Conservation (phyloP, 2,329 filamentous ascomycete species). For the Diaporthe citrichinensis region DNA sequence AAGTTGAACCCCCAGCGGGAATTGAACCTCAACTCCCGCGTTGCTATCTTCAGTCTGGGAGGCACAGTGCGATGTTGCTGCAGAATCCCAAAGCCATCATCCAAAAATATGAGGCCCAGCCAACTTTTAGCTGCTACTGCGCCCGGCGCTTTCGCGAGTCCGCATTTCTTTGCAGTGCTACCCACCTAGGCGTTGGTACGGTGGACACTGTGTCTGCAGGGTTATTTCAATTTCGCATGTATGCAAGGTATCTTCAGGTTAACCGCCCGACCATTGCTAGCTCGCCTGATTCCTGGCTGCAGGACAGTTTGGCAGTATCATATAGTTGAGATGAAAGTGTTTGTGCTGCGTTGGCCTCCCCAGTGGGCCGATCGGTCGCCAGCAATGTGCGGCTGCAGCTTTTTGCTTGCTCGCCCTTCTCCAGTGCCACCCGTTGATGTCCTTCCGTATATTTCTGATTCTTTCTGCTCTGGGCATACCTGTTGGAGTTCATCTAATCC, state of each 20-base stretch:
- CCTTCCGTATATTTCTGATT: neutral
- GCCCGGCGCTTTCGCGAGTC: neutral
- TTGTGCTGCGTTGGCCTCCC: neutral
- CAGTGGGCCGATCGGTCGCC: neutral
- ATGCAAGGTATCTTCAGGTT: neutral
- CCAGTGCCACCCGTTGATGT: neutral
- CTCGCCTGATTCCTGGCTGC: neutral
- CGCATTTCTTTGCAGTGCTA: neutral
- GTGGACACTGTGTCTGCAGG: neutral
- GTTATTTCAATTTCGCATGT: neutral
- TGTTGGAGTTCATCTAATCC: neutral
- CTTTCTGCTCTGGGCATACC: neutral
- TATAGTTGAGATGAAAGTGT: neutral
- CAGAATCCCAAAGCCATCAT: neutral
- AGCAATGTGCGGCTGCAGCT: neutral
- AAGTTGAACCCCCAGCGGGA: neutral
- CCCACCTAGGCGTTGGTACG: neutral
- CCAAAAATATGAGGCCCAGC: neutral
- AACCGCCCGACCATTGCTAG: neutral
- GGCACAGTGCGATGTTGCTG: neutral
- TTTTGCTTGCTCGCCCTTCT: neutral
- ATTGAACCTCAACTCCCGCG: neutral
- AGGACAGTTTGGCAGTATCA: too few species aligned
- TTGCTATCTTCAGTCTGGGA: neutral
- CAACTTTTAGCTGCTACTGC: neutral